Evolutionary conservation across 345 rosid genomes (phyloP).

Genomic region (Turritis glabra): DNA sequence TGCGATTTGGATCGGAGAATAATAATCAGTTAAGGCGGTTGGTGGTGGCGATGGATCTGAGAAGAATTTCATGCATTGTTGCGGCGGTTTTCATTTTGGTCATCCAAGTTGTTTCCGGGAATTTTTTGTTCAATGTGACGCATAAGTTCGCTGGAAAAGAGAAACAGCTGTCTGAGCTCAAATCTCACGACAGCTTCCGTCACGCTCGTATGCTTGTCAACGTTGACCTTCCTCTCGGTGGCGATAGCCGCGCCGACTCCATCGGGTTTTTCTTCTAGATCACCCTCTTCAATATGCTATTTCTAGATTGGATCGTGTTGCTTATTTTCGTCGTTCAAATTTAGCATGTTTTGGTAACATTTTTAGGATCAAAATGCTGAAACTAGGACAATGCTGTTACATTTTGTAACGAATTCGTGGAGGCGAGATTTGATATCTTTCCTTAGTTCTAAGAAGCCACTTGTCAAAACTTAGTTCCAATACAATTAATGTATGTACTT

Average conservation of each 20-base stretch:
- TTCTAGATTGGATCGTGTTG: background rate
- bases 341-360: no score
- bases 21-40: background rate
- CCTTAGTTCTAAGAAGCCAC: no score
- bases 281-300: background rate
- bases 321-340: conserved; percentile 29
- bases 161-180: conserved; percentile 52
- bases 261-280: conserved; percentile 56
- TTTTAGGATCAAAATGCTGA: background rate
- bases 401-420: no score
- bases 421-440: no score
- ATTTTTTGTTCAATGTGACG: conserved; percentile 58
- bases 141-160: conserved; percentile 60
- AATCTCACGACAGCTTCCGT: conserved; percentile 70
- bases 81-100: conserved; percentile 30
- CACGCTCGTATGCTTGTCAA: conserved; percentile 66
- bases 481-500: no score
- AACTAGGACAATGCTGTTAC: background rate
- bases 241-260: conserved; percentile 69
- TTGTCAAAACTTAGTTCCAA: no score
- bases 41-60: conserved; percentile 43
- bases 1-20: background rate
- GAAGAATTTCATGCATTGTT: conserved; percentile 15
- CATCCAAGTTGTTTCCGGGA: conserved; percentile 41
- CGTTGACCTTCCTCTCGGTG: conserved; percentile 69